phyloP scores from a whole-genome alignment of 768 basidiomycete species.

The Suillus occidentalis region DNA sequence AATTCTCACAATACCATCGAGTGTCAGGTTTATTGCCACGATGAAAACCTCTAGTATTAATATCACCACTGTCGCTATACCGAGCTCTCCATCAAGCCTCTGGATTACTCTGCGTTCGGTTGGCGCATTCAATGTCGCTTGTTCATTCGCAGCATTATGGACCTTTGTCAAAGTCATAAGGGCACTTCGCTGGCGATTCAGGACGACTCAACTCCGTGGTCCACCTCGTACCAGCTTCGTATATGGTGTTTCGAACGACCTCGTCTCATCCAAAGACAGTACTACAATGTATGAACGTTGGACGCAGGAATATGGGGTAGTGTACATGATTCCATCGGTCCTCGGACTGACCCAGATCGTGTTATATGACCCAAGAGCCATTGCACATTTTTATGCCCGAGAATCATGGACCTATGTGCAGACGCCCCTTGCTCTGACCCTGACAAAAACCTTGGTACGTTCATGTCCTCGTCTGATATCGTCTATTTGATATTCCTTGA shows the following conservation, averaged over 20 bases:
- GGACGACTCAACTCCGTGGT: constrained; percentile 40
- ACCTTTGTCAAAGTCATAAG: constrained; percentile 10
- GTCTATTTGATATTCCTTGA: background rate
- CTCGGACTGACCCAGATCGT: constrained; percentile 37
- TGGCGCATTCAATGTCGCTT: background rate
- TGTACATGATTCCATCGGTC: constrained; percentile 37
- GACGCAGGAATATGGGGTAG: constrained; percentile 45
- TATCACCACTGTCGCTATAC: background rate
- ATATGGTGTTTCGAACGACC: constrained; percentile 38
- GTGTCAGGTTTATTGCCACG: background rate
- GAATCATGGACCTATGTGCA: constrained; percentile 50
- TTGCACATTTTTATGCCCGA: constrained; percentile 47
- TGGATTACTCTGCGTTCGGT: background rate
- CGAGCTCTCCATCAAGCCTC: background rate
- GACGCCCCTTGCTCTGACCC: constrained; percentile 31
- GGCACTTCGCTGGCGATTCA: constrained; percentile 10
- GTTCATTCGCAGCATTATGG: background rate
- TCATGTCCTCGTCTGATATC: too few relatives aligned
- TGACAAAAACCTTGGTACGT: constrained; percentile 36
- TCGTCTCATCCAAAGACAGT: constrained; percentile 31
- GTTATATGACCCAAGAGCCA: constrained; percentile 46
- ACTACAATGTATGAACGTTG: constrained; percentile 42
- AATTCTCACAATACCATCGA: background rate
- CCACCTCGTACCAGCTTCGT: constrained; percentile 43
- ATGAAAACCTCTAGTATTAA: background rate